These are phyloP conservation scores for Apostasia shenzhenica DNA, from an alignment of 106 monocot genomes.

Conservation along the genomic window DNA sequence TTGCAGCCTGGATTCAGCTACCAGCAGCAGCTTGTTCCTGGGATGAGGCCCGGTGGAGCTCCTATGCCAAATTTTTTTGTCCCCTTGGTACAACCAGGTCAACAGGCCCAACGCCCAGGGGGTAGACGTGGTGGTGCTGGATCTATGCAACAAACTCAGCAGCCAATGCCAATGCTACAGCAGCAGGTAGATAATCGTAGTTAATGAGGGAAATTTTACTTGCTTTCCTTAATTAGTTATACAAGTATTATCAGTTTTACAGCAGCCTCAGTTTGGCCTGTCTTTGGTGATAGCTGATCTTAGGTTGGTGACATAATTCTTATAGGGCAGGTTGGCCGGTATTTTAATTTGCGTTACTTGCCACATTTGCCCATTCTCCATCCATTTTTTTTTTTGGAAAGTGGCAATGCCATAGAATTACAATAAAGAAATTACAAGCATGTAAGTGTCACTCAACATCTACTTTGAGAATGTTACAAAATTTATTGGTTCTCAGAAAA, in stretches of 20 bases:
- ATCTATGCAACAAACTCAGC: slow-evolving; percentile 63
- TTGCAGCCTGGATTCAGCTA: slow-evolving; percentile 81
- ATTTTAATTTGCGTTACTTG: no score
- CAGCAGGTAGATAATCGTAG: slow-evolving; percentile 43
- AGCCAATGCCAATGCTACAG: slow-evolving; percentile 65
- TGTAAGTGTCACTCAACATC: no score
- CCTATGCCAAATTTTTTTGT: slow-evolving; percentile 81
- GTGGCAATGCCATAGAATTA: no score
- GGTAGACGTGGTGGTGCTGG: slow-evolving; percentile 63
- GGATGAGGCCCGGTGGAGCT: slow-evolving; percentile 80
- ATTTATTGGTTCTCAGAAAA: no score
- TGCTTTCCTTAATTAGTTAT: not conserved
- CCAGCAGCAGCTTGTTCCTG: slow-evolving; percentile 85
- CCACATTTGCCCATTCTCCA: no score
- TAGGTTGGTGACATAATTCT: no score
- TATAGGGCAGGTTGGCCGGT: no score
- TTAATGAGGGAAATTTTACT: not conserved
- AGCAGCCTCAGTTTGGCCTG: not conserved
- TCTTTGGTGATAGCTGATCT: no score
- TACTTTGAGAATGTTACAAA: no score
- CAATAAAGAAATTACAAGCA: no score
- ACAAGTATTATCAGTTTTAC: not conserved
- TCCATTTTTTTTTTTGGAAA: no score
- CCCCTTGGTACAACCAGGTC: slow-evolving; percentile 74
- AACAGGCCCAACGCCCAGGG: slow-evolving; percentile 62